Conservation (phyloP, 371 early-diverging fungal species). For the Mucor circinelloides region DNA sequence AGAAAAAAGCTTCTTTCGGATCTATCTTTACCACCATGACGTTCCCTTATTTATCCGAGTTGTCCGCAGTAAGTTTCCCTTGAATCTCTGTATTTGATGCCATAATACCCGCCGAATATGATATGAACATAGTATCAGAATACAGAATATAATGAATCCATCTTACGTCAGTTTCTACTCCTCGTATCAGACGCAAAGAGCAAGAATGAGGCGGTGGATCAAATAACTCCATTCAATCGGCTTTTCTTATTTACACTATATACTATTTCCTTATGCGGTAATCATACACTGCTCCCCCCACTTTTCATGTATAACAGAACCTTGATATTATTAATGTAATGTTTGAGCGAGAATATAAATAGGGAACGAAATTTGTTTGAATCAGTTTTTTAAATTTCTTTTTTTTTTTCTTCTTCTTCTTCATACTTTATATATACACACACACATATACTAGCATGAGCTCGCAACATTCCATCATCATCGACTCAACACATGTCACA, state of each 20-base stretch:
- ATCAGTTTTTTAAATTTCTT: not conserved
- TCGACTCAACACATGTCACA: constrained; percentile 12
- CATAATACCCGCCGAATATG: not conserved
- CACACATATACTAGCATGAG: not conserved
- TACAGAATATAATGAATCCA: not conserved
- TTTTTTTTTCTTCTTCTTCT: constrained; percentile 3
- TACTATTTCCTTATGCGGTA: not conserved
- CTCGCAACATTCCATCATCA: constrained; percentile 12
- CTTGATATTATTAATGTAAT: not conserved
- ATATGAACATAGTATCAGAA: not conserved
- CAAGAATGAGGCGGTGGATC: not conserved
- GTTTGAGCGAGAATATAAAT: constrained; percentile 2
- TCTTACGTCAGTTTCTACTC: not conserved
- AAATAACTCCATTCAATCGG: not conserved
- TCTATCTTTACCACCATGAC: constrained; percentile 18
- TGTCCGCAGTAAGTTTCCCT: constrained; percentile 11
- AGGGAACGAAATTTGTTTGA: not conserved
- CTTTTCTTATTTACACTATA: not conserved
- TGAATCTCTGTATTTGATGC: not conserved
- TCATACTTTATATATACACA: not conserved
- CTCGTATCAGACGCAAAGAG: not conserved
- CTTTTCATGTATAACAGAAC: not conserved
- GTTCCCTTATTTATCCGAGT: constrained; percentile 17
- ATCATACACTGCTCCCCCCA: not conserved
- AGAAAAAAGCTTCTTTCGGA: constrained; percentile 3